Base-by-base conservation (phyloP, 2,329 filamentous ascomycete genomes). In the Fusarium chlamydosporum region DNA sequence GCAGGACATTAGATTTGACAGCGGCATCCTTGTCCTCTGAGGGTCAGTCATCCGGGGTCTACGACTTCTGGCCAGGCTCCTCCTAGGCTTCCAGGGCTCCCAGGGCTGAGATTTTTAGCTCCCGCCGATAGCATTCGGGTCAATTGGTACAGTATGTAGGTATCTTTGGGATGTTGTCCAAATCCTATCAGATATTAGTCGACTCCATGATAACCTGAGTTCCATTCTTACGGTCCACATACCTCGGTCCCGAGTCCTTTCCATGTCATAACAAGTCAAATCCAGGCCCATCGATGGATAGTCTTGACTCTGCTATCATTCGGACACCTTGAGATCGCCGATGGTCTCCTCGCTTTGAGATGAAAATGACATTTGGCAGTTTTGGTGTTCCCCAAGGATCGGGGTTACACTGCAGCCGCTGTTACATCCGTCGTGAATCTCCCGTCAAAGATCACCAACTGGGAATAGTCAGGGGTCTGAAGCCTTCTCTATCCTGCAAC, bases 381-480 rank as follows among this genome's bases (percentile, higher is more conserved):
- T 56, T 53, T 59, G 35, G 43, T 54, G 66, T 37, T 57, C 33
- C 45, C 53, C 45, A 53, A 51, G 43, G 62, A 69, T 70, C 67
- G 53, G 60, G 47, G 67, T 69, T 69, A 64, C 67, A 69, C 62
- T 54, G 67, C 67, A 67, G 64, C 63, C 58, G 43, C 29, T 41
- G 65, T 67, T 60, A 50, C 65, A 68, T 50, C 61, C 53, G 63
- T 27, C 37, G 48, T 52, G 66, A 70, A 70, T 70, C 56, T 70
- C 66, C 51, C 37, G 38, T 53, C 47, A 20, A 33, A 42, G 34
- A 66, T 56, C 61, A 50, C 56, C 53, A 48, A 62, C 47, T 29
- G 45, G 63, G 66, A 18, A 56, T 59, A 53, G 50, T 53, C 62
- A 64, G 66, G 57, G 62, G 62, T 62, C 61, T 8, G 34, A 23